Percentiles rank a stretch among this genome's conserved stretches.
Evolutionary conservation across 331 rosid species (phyloP).

Genomic region (Rosa hybrid): DNA sequence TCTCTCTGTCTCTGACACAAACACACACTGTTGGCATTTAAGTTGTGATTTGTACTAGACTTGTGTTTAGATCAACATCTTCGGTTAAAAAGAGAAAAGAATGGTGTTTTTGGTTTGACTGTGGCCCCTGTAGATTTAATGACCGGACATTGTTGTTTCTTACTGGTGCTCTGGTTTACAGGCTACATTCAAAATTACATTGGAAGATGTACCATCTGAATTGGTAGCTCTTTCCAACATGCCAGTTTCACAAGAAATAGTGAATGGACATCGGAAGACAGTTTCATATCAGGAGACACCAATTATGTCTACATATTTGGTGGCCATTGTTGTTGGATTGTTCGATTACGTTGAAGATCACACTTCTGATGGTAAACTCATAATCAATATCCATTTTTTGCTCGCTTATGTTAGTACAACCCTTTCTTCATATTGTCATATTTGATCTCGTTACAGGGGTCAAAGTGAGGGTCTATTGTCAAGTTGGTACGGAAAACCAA

Average conservation of each 20-base stretch:
- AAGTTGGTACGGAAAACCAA: slow-evolving; percentile 77
- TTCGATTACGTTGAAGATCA: slow-evolving; percentile 87
- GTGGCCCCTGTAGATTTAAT: background rate
- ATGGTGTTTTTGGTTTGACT: slow-evolving; percentile 22
- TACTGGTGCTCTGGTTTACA: slow-evolving; percentile 38
- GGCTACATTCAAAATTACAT: slow-evolving; percentile 87
- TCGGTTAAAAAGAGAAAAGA: background rate
- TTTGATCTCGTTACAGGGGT: slow-evolving; percentile 51
- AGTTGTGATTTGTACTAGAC: background rate
- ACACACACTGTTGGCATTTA: background rate
- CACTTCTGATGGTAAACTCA: slow-evolving; percentile 72
- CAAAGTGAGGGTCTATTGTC: slow-evolving; percentile 86
- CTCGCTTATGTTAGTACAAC: slow-evolving; percentile 23
- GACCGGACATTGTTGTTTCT: slow-evolving; percentile 2
- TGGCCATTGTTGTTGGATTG: slow-evolving; percentile 89
- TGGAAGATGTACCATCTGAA: slow-evolving; percentile 76
- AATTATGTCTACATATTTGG: slow-evolving; percentile 89
- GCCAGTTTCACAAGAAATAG: slow-evolving; percentile 72
- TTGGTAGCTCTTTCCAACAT: slow-evolving; percentile 88
- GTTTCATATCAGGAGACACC: slow-evolving; percentile 81
- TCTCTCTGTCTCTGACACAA: background rate
- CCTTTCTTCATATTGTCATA: slow-evolving; percentile 24
- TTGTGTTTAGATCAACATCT: background rate
- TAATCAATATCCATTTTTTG: slow-evolving; percentile 11
- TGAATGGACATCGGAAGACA: slow-evolving; percentile 51